Base-by-base conservation (phyloP, 2,329 filamentous ascomycete genomes). In the Colletotrichum filicis region DNA sequence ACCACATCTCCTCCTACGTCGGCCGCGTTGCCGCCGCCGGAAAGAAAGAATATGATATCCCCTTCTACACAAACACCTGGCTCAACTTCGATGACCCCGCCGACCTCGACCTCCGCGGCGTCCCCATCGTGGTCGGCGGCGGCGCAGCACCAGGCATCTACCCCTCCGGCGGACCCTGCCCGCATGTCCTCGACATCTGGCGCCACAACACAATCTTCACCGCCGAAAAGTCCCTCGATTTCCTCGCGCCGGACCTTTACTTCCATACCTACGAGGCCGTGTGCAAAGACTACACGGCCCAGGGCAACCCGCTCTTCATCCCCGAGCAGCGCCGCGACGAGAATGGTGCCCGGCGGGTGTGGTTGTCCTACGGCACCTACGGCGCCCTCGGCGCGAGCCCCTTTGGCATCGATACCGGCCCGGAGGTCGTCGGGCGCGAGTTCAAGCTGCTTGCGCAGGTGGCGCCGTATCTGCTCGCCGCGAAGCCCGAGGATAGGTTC, bases 321-420 rank as follows among this genome's bases (percentile, higher is more conserved):
- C 87, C 87, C 0, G 87, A 89, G 78, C 87, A 88, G 75, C 80
- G 86, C 5, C 81, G 87, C 14, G 87, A 88, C 66, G 85, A 86
- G 46, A 80, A 83, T 32, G 85, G 85, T 6, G 81, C 83, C 0
- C 77, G 84, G 6, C 74, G 85, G 2, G 76, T 86, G 1, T 87
- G 84, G 84, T 63, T 81, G 0, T 82, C 86, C 0, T 83, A 83
- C 24, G 85, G 82, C 1, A 82, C 82, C 0, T 83, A 85, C 63
- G 79, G 79, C 14, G 80, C 80, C 2, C 75, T 87, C 0, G 85
- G 85, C 0, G 77, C 79, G 0, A 78, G 78, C 1, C 84, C 85
- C 0, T 86, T 86, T 67, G 82, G 82, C 8, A 83, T 84, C 24
- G 82, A 84, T 57, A 83, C 82, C 0, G 79, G 79, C 4, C 75